Base-by-base conservation (phyloP, 257 asterid genomes). In the Penstemon eatonii region DNA sequence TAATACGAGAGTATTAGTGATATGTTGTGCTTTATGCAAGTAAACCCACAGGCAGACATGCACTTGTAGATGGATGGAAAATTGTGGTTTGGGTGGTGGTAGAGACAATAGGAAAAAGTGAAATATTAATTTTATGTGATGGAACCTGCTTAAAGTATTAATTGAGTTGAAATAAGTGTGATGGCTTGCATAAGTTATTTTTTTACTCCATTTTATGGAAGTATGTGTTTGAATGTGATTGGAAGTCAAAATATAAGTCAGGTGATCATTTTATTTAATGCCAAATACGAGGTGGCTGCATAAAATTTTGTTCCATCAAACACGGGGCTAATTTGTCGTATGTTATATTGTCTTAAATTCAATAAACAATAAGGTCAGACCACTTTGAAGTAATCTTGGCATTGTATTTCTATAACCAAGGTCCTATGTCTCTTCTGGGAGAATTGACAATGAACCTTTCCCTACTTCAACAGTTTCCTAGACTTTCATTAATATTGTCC, bases 151-250 rank as follows among this genome's bases (percentile, higher is more conserved):
- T 19, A 5, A 12, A 10, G 33, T 42, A 9, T 76, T 13, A 63
- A n/a, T 36, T 46, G 56, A 6, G 1, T 65, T 8, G 66, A n/a
- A 40, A 19, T 61, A 13, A 4, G 54, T 56, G 45, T 43, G 18
- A 8, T 62, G 10, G 56, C 50, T 56, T 53, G 63, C 56, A 57
- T 68, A 4, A 18, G 40, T 41, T 60, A 60, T 65, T 36, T 65
- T 43, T 66, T 7, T 62, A 8, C 53, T 9, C 10, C 54, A 65
- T 60, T 11, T 7, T 9, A 50, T 11, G 6, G 33, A 25, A 25
- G 33, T 25, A 7, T 18, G 61, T 58, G 44, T 12, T 39, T 50
- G 60, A 45, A 63, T 45, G 33, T 52, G 25, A 37, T 55, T 63
- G 49, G 49, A 50, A 55, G 40, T 49, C 43, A 6, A 54, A 6